Evolutionary conservation across 805 yeast genomes (phyloP), one percentile per base, ranked within the genome.

Genomic region (Barnettozyma salicaria): DNA sequence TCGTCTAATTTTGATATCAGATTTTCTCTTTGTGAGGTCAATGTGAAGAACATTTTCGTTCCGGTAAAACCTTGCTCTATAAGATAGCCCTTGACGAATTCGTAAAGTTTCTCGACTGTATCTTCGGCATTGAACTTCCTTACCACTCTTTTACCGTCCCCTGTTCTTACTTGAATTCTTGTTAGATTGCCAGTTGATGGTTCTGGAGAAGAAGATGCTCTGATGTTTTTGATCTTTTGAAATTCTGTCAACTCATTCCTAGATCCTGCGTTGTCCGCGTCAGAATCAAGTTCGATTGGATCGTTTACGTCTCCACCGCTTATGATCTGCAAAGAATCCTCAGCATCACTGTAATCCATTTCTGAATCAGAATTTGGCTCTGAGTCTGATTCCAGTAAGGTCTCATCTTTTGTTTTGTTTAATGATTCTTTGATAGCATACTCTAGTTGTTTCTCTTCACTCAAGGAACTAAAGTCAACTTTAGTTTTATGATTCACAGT

Each of bases 381-480:
- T 27, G n/a, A n/a, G n/a, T n/a, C n/a, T n/a, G n/a, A n/a, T n/a
- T n/a, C n/a, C n/a, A n/a, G n/a, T n/a, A n/a, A n/a, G n/a, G n/a
- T n/a, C n/a, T 36, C 26, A 14, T 30, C 16, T 2, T 34, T 16
- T 6, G 41, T 47, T 8, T 12, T 44, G 28, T 33, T 70, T 67
- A 87, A 50, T 0, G 90, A 81, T 55, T 82, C 76, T 43, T 72
- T 68, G 59, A 83, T 68, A 1, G 95, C 95, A 51, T 76, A 63
- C 45, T 80, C 80, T 46, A 87, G 66, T 56, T 87, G 96, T 56
- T 86, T 88, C 46, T 86, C 95, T 55, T 87, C 95, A 2, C 87
- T 67, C 57, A 87, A 58, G 2, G 76, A 58, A 27, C 72, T 78
- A 5, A 82, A 80, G 46, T 82, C 84, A 18, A 82, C 54, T 39